Base-by-base conservation (phyloP, 331 rosid species). In the Ulmus americana region DNA sequence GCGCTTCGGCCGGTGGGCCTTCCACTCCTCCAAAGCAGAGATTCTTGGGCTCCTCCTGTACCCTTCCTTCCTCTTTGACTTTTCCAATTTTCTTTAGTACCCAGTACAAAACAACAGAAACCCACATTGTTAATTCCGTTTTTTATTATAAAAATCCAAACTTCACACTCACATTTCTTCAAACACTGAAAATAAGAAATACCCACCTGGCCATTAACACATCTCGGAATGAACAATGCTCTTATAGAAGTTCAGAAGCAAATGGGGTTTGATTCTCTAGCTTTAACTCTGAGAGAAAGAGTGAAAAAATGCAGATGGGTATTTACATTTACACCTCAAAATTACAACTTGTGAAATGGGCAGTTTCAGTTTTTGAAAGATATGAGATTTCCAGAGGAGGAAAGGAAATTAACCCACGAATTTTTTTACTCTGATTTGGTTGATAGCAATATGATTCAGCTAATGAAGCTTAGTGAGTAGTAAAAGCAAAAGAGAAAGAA, bases 11-110 rank as follows among this genome's bases (percentile, higher is more conserved):
- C 40, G 68, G 57, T 22, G 15, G 56, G 45, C 68, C 64, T 63
- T 67, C 70, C 63, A 59, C 4, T 54, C 73, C 68, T 67, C 81
- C 75, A 69, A 59, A 55, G 84, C 82, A 20, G 70, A 76, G 65
- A 84, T 64, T 50, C 87, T 70, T 10, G 82, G 83, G 74, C 95
- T 86, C 64, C 80, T 84, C 58, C 95, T 81, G 66, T 59, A 64
- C 59, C 78, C 87, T 63, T 77, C 85, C 16, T 51, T 41, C 63
- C 18, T 43, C 62, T 63, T 69, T 52, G n/a, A 50, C 63, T 79
- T 80, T 64, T 61, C 75, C 10, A 69, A 35, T 66, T 76, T 74
- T 65, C 76, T 50, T 35, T n/a, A 38, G 81, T 10, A 55, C 22
- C 39, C 62, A 69, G 59, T 39, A 18, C 0, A 12, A 63, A 22